phyloP scores from a whole-genome alignment of 441 rosid genomes.

The Erysimum pusillum region DNA sequence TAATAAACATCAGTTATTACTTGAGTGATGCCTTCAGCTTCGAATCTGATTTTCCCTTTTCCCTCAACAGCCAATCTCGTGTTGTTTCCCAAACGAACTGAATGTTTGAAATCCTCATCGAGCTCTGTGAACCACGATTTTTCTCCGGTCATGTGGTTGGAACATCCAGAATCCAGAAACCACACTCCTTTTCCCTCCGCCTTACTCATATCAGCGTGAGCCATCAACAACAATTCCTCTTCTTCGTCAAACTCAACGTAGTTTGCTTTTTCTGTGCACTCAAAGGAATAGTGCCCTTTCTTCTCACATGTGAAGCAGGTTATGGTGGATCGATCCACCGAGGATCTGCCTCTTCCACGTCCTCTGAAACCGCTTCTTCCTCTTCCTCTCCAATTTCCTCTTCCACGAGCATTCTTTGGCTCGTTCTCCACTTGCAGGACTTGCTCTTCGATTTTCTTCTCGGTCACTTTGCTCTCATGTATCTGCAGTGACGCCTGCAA shows the following conservation, averaged over 20 bases:
- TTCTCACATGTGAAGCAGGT: too few relatives aligned
- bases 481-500: background rate
- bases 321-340: too few relatives aligned
- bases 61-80: background rate
- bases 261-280: background rate
- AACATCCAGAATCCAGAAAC: slow-evolving; percentile 2
- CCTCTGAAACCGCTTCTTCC: background rate
- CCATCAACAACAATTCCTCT: slow-evolving; percentile 11
- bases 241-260: slow-evolving; percentile 21
- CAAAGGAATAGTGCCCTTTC: background rate
- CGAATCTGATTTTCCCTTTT: background rate
- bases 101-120: background rate
- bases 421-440: background rate
- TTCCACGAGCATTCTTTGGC: background rate
- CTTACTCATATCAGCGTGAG: background rate
- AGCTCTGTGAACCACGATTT: slow-evolving; percentile 4
- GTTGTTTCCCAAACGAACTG: background rate
- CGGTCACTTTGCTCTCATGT: background rate
- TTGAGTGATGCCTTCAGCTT: rapidly evolving
- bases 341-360: slow-evolving; percentile 14
- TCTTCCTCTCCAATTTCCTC: background rate
- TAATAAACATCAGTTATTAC: background rate
- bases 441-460: background rate
- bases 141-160: slow-evolving; percentile 28
- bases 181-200: too few relatives aligned